Percentiles rank a stretch among this genome's conserved stretches.
phyloP scores from a whole-genome alignment of 2,329 filamentous ascomycete genomes.

The Leptographium wingfieldii region DNA sequence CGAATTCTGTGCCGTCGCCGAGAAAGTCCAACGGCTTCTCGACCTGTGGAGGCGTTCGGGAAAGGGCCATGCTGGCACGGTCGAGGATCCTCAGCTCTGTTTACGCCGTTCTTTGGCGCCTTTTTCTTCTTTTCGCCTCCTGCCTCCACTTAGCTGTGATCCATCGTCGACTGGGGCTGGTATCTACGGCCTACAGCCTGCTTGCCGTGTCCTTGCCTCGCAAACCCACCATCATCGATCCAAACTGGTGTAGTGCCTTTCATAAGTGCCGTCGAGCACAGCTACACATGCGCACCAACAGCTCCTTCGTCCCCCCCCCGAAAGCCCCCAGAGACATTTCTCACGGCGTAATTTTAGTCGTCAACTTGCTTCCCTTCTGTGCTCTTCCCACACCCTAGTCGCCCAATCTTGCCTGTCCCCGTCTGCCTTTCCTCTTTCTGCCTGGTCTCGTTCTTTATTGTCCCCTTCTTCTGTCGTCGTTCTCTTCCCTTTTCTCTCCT shows the following conservation, averaged over 20 bases:
- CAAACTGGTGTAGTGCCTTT: neutral
- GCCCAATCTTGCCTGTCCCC: conserved; percentile 6
- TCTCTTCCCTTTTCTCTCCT: neutral
- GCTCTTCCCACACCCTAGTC: conserved; percentile 4
- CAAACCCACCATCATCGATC: neutral
- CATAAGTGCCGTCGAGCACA: neutral
- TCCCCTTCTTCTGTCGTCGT: neutral
- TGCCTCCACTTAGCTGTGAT: neutral
- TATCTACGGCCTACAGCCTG: neutral
- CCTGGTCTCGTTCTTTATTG: neutral
- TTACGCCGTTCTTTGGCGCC: conserved; percentile 3
- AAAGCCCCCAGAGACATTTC: neutral
- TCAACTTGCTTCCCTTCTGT: neutral
- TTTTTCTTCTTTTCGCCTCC: conserved; percentile 13
- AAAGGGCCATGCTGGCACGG: conserved; percentile 75
- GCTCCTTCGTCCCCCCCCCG: neutral
- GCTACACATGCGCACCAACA: neutral
- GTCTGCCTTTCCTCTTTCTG: conserved; percentile 7
- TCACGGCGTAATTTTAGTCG: neutral
- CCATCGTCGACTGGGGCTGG: neutral
- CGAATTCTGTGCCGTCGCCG: conserved; percentile 68
- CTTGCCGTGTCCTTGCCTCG: neutral
- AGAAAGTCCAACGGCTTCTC: conserved; percentile 68
- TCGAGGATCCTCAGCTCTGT: conserved; percentile 74
- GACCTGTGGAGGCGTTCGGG: conserved; percentile 70